These are phyloP conservation scores for Clohesyomyces aquaticus DNA, from an alignment of 495 filamentous ascomycete genomes.

Conservation along the genomic window DNA sequence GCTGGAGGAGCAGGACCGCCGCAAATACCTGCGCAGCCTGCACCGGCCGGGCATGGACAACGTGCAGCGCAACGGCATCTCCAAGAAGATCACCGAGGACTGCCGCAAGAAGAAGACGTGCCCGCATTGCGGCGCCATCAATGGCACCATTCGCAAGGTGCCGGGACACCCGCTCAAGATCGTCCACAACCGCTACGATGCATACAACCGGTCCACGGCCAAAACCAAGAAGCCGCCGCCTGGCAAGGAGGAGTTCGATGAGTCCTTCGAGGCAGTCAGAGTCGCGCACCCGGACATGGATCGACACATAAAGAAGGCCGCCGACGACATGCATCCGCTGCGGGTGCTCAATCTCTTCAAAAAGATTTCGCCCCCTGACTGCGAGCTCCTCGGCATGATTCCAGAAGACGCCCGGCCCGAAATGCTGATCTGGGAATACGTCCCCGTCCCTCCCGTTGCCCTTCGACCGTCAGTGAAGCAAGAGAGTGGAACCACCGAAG, in stretches of 20 bases:
- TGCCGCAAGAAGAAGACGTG: constrained; percentile 84
- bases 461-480: constrained; percentile 93
- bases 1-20: constrained; percentile 73
- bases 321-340: constrained; percentile 92
- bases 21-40: constrained; percentile 73
- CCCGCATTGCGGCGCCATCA: constrained; percentile 72
- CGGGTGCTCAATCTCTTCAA: constrained; percentile 88
- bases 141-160: constrained; percentile 87
- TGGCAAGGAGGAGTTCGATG: constrained; percentile 80
- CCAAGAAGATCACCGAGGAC: constrained; percentile 83
- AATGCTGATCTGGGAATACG: constrained; percentile 97
- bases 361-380: constrained; percentile 80
- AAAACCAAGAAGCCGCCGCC: constrained; percentile 78
- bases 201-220: constrained; percentile 83
- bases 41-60: constrained; percentile 85
- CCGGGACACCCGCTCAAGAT: constrained; percentile 80
- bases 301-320: constrained; percentile 83
- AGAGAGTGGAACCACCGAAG: constrained; percentile 88
- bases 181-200: constrained; percentile 87
- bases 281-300: constrained; percentile 79
- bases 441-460: constrained; percentile 89
- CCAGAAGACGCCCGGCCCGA: constrained; percentile 87
- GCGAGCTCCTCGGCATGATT: constrained; percentile 86
- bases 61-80: constrained; percentile 72
- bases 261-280: constrained; percentile 77